Evolutionary conservation across 176 grass and related monocot species (phyloP).

Genomic region (Hordeum marinum): DNA sequence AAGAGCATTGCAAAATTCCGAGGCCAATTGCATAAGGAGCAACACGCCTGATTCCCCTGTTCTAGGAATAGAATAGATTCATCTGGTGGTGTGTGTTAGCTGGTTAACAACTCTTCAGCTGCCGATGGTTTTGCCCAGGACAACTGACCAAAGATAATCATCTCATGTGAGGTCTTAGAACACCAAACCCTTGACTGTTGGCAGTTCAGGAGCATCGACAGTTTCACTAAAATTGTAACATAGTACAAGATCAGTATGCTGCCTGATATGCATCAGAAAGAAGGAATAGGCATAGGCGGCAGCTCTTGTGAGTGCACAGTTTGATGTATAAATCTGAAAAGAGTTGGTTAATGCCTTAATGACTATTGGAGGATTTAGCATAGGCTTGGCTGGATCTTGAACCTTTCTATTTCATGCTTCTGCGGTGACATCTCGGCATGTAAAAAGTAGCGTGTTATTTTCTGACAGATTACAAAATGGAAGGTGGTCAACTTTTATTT

Average conservation of each 20-base stretch:
- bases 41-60: slow-evolving; percentile 17
- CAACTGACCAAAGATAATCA: not conserved
- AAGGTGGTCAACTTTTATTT: no score
- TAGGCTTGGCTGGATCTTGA: not conserved
- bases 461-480: no score
- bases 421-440: not conserved
- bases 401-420: not conserved
- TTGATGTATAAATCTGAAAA: not conserved
- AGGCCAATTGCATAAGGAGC: slow-evolving; percentile 32
- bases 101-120: not conserved
- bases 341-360: not conserved
- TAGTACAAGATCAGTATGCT: not conserved
- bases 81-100: slow-evolving; percentile 1
- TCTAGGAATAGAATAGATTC: not conserved
- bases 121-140: not conserved
- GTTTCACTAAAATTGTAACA: not conserved
- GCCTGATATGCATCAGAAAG: not conserved
- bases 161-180: not conserved
- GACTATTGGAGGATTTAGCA: not conserved
- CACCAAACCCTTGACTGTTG: not conserved
- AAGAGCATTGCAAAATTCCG: slow-evolving; percentile 53
- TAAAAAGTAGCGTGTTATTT: not conserved
- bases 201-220: not conserved
- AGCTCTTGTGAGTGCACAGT: not conserved
- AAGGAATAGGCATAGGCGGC: not conserved